Base-by-base conservation (phyloP, 768 basidiomycete genomes). In the Psilocybe subaeruginosa region DNA sequence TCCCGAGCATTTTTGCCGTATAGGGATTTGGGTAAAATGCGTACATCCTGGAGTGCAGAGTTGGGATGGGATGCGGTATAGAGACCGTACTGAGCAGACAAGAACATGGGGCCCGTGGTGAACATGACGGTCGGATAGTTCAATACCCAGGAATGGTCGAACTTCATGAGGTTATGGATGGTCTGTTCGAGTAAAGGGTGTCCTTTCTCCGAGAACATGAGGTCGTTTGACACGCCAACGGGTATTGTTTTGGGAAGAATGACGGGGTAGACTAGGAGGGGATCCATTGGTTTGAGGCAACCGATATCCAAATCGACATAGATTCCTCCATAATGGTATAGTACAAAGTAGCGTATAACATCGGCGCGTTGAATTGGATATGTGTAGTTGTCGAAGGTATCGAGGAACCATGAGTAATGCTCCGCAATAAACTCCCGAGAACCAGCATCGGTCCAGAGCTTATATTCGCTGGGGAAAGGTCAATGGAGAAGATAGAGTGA, bases 51-150 rank as follows among this genome's bases (percentile, higher is more conserved):
- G 12, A 85, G 80, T n/a, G 87, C 86, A 16, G 85, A 84, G 12
- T 78, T 78, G 31, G 86, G 83, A 58, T 92, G 85, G 9, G 88
- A 82, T 3, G 90, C 80, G 4, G 85, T 84, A 76, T 92, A 99
- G 54, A 96, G 81, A 45, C 93, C 92, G 73, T 97, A 97, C 72
- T 97, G 94, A 2, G 90, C 88, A 0, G 96, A 98, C 11, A 99
- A 78, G 77, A 98, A 99, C 97, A 99, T 99, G 69, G 97, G 97
- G 1, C 97, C 97, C 0, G 97, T 99, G 56, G 95, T 95, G 77
- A 99, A 99, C 97, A 99, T 99, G 80, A 99, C 97, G 29, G 97
- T 99, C 33, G 97, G 97, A 68, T 99, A 99, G 76, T 99, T 97
- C 71, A 96, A 86, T 56, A 97, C 74, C 89, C 93, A 99, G 55